Evolutionary conservation across 495 filamentous ascomycete genomes (phyloP), one percentile per base, ranked within the genome.

Genomic region (Xylaria bambusicola): DNA sequence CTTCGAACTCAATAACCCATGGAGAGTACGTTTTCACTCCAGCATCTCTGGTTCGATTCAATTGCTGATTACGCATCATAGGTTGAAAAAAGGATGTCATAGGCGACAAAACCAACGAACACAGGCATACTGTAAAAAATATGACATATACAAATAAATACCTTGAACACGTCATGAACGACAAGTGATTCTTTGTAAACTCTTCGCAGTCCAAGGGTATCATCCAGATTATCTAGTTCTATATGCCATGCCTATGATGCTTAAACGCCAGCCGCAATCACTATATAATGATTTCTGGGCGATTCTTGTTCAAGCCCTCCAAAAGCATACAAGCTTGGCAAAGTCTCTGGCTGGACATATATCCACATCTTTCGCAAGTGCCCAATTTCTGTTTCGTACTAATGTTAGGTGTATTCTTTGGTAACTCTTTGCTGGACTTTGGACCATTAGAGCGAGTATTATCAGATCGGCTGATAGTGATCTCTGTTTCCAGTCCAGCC

Each of bases 1-100:
- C 35, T 99, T 95, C 78, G 93, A 97, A 68, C 65, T 97, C 66
- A 97, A 88, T 82, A 97, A 97, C 74, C 89, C 91, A 27, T 99
- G 95, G 95, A 93, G 84, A 83, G 78, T 80, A 75, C 41, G 56
- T 58, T 58, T 38, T 17, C 17, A 31, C 29, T 7, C 1, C 18
- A 15, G 35, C 5, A 40, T 15, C 38, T 41, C 9, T 18, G 26
- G 21, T 53, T n/a, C n/a, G n/a, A n/a, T n/a, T n/a, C n/a, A n/a
- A n/a, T n/a, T 53, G 33, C 48, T 53, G 29, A 60, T 35, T 27
- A 29, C 4, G 57, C 20, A 35, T 52, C 46, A 21, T 63, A 85
- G 82, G 69, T 78, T 59, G 82, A 85, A 60, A 80, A 77, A 62
- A 73, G 80, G 33, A 70, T 82, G 24, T 68, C 68, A 33, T 82